Evolutionary conservation across 2,329 filamentous ascomycete species (phyloP).

Genomic region (Pleomassaria siparia): DNA sequence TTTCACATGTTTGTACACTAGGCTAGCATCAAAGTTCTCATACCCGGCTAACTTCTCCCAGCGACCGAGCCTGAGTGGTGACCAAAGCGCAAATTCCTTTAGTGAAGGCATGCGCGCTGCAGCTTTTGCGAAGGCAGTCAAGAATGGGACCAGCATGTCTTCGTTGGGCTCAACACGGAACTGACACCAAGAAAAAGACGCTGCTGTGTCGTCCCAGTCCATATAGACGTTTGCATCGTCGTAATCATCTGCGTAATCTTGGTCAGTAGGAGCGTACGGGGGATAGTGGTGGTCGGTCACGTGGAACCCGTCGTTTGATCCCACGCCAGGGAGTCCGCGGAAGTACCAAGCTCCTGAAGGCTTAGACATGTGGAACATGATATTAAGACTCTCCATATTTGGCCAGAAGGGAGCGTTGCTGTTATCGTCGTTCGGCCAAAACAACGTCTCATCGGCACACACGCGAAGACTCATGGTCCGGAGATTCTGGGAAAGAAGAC

Average conservation of each 20-base stretch:
- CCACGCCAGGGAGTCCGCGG: constrained; percentile 14
- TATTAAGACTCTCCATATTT: constrained; percentile 15
- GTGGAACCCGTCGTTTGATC: constrained; percentile 6
- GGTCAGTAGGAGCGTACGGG: constrained; percentile 6
- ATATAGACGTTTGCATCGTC: neutral
- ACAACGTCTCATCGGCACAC: constrained; percentile 16
- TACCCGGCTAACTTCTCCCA: neutral
- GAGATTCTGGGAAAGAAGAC: constrained; percentile 16
- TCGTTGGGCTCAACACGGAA: constrained; percentile 17
- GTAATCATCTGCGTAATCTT: neutral
- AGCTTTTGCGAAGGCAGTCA: constrained; percentile 20
- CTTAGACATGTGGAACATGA: constrained; percentile 15
- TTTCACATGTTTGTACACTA: neutral
- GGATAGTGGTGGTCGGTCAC: constrained; percentile 12
- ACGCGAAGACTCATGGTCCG: constrained; percentile 9
- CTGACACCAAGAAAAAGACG: constrained; percentile 3
- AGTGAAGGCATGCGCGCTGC: constrained; percentile 13
- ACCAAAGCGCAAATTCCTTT: constrained; percentile 11
- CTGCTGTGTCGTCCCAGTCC: neutral
- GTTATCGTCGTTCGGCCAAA: constrained; percentile 13
- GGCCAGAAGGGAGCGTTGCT: constrained; percentile 13
- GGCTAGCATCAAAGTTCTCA: constrained; percentile 3
- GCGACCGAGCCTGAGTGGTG: constrained; percentile 6
- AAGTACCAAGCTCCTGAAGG: constrained; percentile 23
- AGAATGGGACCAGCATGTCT: constrained; percentile 15